These are phyloP conservation scores for Sutorius eximius DNA, from an alignment of 1,284 basidiomycete species.

Conservation along the genomic window DNA sequence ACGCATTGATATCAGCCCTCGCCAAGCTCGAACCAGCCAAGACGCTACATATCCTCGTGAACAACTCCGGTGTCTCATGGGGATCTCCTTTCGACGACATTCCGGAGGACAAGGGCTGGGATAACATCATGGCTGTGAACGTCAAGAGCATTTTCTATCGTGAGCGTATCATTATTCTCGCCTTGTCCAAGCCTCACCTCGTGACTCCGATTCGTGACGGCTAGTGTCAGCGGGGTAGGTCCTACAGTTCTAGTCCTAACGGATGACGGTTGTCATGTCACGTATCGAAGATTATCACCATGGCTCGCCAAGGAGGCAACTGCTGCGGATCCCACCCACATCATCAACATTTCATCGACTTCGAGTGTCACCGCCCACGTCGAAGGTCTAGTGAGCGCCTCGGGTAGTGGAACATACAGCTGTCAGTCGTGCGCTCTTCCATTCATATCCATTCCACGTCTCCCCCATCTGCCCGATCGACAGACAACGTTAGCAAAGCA, in stretches of 20 bases:
- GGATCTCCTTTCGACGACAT: constrained; percentile 73
- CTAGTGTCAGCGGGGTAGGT: constrained; percentile 67
- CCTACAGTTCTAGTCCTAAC: background rate
- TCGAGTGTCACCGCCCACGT: constrained; percentile 60
- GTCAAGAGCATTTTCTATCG: constrained; percentile 82
- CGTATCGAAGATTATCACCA: constrained; percentile 32
- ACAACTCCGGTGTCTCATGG: constrained; percentile 82
- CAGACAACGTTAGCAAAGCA: constrained; percentile 80
- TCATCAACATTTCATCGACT: constrained; percentile 82
- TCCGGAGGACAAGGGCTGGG: constrained; percentile 83
- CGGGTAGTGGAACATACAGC: constrained; percentile 75
- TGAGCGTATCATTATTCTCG: constrained; percentile 33
- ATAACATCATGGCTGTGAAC: constrained; percentile 75
- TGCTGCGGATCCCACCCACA: constrained; percentile 66
- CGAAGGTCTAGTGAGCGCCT: constrained; percentile 51
- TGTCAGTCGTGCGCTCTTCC: constrained; percentile 48
- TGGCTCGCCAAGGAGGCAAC: constrained; percentile 70
- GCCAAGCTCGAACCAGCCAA: constrained; percentile 56
- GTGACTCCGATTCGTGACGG: constrained; percentile 1
- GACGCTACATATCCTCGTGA: constrained; percentile 77
- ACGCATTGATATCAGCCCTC: constrained; percentile 68
- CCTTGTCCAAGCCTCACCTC: background rate
- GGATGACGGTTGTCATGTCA: background rate
- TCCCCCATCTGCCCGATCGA: background rate
- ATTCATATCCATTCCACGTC: background rate